Evolutionary conservation across 1,284 basidiomycete genomes (phyloP).

Genomic region (Cryptococcus sp.): DNA sequence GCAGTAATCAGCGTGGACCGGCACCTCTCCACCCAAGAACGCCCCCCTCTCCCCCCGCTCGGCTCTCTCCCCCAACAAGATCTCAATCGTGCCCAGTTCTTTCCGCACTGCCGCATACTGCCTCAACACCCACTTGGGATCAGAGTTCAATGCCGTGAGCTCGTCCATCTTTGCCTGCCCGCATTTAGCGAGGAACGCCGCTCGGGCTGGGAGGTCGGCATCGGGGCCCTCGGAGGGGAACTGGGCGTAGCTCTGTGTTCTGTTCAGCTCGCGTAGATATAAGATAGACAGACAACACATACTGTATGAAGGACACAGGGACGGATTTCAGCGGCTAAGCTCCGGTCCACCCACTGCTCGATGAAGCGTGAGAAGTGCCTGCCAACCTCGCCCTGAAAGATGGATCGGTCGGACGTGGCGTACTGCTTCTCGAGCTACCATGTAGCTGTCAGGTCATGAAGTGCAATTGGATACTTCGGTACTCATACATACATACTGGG

Average conservation of each 20-base stretch:
- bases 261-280: no score
- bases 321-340: conserved; percentile 15
- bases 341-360: conserved; percentile 21
- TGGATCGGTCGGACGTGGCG: conserved; percentile 8
- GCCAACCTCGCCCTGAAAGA: conserved; percentile 14
- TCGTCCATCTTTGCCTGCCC: conserved; percentile 22
- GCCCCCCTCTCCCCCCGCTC: conserved; percentile 11
- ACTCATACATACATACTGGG: conserved; percentile 10
- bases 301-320: conserved; percentile 20
- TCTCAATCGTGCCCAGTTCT: conserved; percentile 13
- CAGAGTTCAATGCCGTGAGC: conserved; percentile 6
- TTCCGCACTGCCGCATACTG: conserved; percentile 12
- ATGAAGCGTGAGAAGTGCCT: conserved; percentile 16
- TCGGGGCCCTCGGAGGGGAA: conserved; percentile 8
- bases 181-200: conserved; percentile 19
- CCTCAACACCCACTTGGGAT: conserved; percentile 13
- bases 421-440: conserved; percentile 13
- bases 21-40: conserved; percentile 13
- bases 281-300: not conserved
- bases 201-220: conserved; percentile 10
- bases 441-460: not conserved
- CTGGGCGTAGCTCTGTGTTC: conserved; percentile 13
- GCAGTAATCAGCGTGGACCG: conserved; percentile 21
- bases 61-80: conserved; percentile 8
- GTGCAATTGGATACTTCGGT: not conserved